Evolutionary conservation across 2,329 filamentous ascomycete species (phyloP).

Genomic region (Furcasterigmium furcatum): DNA sequence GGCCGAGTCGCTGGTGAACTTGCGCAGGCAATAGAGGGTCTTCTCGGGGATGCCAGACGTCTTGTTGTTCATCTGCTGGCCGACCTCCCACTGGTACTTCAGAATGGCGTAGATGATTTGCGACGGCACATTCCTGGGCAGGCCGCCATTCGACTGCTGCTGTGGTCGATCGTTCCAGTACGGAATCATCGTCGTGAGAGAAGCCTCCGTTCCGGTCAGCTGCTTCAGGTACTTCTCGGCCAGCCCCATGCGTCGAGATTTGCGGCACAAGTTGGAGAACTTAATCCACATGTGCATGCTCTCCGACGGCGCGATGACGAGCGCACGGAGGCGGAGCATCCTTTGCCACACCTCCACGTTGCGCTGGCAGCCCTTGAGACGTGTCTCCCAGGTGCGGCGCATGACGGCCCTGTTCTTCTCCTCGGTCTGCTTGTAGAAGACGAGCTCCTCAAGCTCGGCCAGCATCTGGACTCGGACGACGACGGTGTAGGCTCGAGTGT

Average conservation of each 20-base stretch:
- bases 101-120: conserved; percentile 94
- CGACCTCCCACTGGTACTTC: conserved; percentile 93
- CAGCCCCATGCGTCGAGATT: conserved; percentile 89
- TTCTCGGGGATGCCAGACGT: conserved; percentile 46
- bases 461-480: conserved; percentile 99
- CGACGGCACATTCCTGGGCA: conserved; percentile 53
- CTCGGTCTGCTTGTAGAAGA: conserved; percentile 94
- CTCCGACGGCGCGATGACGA: conserved; percentile 88
- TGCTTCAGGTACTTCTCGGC: conserved; percentile 94
- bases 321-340: conserved; percentile 89
- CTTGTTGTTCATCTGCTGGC: conserved; percentile 52
- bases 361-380: conserved; percentile 89
- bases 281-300: conserved; percentile 99
- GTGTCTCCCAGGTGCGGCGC: conserved; percentile 92
- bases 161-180: conserved; percentile 47
- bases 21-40: conserved; percentile 55
- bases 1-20: conserved; percentile 59
- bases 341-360: conserved; percentile 98
- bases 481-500: conserved; percentile 96
- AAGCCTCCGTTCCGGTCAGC: conserved; percentile 71
- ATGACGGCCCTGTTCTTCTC: conserved; percentile 86
- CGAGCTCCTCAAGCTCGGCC: conserved; percentile 96
- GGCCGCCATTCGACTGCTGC: conserved; percentile 16
- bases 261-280: conserved; percentile 96
- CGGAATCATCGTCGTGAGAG: conserved; percentile 58